Evolutionary conservation across 768 basidiomycete genomes (phyloP).

Genomic region (Agaricus bisporus): DNA sequence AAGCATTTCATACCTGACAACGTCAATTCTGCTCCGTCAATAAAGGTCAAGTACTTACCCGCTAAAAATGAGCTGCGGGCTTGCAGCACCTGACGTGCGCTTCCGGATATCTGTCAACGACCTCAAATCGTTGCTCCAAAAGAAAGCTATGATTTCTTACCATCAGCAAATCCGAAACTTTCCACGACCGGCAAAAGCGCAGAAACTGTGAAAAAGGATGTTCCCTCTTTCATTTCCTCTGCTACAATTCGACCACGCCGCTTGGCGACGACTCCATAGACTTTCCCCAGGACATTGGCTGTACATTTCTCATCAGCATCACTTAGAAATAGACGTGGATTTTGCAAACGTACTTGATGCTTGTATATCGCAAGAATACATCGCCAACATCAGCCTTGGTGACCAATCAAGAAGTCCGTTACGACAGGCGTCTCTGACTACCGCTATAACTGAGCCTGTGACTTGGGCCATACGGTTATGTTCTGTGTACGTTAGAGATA

Average conservation of each 20-base stretch:
- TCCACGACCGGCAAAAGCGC: constrained; percentile 93
- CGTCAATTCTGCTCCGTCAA: too few relatives aligned
- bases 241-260: constrained; percentile 89
- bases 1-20: constrained; percentile 77
- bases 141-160: constrained; percentile 29
- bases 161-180: constrained; percentile 96
- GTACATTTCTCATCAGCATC: constrained; percentile 9
- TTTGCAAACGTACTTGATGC: constrained; percentile 71
- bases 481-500: constrained; percentile 33
- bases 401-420: constrained; percentile 95
- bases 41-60: constrained; percentile 46
- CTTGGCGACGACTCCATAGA: constrained; percentile 91
- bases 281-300: constrained; percentile 97
- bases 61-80: constrained; percentile 94
- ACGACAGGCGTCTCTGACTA: constrained; percentile 84
- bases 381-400: constrained; percentile 91
- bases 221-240: constrained; percentile 99
- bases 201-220: constrained; percentile 87
- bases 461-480: constrained; percentile 80
- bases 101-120: constrained; percentile 84
- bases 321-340: constrained; percentile 7
- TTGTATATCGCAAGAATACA: constrained; percentile 99
- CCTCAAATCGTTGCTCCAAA: not conserved
- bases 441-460: constrained; percentile 85
- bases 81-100: constrained; percentile 93